Base-by-base conservation (phyloP, 2,329 filamentous ascomycete genomes). In the Penicillium sp. region DNA sequence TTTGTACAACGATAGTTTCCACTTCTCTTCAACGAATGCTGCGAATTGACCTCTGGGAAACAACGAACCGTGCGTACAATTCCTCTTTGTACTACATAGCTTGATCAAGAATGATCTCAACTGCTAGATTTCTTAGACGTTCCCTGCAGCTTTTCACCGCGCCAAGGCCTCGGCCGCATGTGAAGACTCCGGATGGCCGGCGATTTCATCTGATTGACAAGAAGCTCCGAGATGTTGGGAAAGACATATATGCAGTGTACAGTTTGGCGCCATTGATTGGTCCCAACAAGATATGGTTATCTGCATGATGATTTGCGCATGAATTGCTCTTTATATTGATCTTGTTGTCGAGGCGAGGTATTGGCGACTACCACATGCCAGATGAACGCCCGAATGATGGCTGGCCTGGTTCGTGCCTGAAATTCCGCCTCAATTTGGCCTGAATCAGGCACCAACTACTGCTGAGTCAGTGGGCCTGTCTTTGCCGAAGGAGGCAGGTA, bases 131-230 rank as follows among this genome's bases (percentile, higher is more conserved):
- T 45, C 16, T 14, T 45, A 28, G 22, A 38, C 11, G 26, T 25
- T 53, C 35, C 14, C 25, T 28, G 51, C 35, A 40, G 7, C 7
- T 11, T 10, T n/a, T 45, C 49, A 7, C 10, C 22, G 38, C 25
- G 38, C 37, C 52, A 37, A 42, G 52, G 52, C 66, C 68, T 67
- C 66, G 66, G 66, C 62, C 53, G 62, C 68, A 70, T 68, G 68
- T 70, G 68, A 69, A 57, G 57, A 7, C 19, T 46, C 58, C 38
- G 48, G 30, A 52, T 52, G 45, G 53, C 46, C 58, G 30, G 48
- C 26, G 19, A 33, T 37, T 33, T 25, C 37, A 45, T 51, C 40
- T 33, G 26, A 58, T 58, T 35, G 59, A 52, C 53, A 30, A 19
- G 16, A 35, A 40, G 3, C 38, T 19, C 33, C 49, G 46, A 64